A percentile compares a stretch with the other conserved stretches of the same genome.
These are phyloP conservation scores for Leishmania tropica DNA, from an alignment of 208 protist genomes.

Conservation along the genomic window DNA sequence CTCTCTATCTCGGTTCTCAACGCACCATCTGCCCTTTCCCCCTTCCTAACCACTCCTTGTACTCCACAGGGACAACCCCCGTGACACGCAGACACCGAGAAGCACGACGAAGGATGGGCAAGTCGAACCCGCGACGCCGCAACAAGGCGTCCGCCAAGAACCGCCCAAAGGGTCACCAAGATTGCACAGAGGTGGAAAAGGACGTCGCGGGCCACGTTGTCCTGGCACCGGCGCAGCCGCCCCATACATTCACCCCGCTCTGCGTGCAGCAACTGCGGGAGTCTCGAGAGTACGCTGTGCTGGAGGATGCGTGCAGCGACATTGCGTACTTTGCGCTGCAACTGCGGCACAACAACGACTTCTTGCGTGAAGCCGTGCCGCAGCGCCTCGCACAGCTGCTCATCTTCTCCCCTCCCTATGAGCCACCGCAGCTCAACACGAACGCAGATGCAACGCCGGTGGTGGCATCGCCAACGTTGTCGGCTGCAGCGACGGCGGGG, in stretches of 20 bases:
- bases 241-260: conserved; percentile 15
- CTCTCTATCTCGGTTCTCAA: background rate
- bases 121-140: background rate
- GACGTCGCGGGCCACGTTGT: background rate
- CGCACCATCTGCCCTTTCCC: background rate
- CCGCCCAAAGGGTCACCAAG: background rate
- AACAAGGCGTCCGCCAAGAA: conserved; percentile 1
- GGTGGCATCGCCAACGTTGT: background rate
- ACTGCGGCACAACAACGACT: conserved; percentile 34
- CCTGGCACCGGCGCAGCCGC: background rate
- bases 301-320: conserved; percentile 68
- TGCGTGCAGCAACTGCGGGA: conserved; percentile 54
- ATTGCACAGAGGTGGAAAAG: background rate
- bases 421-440: background rate
- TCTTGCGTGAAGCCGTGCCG: conserved; percentile 43
- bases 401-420: conserved; percentile 20
- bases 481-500: background rate
- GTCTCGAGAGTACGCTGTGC: conserved; percentile 33
- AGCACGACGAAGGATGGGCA: background rate
- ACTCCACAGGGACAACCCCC: background rate
- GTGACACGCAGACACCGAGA: background rate
- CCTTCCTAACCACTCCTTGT: background rate
- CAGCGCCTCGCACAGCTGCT: conserved; percentile 61
- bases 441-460: background rate
- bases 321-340: conserved; percentile 51